Percentiles rank a stretch among this genome's conserved stretches.
These are phyloP conservation scores for Prunus campanulata DNA, from an alignment of 306 rosid species.

Conservation along the genomic window DNA sequence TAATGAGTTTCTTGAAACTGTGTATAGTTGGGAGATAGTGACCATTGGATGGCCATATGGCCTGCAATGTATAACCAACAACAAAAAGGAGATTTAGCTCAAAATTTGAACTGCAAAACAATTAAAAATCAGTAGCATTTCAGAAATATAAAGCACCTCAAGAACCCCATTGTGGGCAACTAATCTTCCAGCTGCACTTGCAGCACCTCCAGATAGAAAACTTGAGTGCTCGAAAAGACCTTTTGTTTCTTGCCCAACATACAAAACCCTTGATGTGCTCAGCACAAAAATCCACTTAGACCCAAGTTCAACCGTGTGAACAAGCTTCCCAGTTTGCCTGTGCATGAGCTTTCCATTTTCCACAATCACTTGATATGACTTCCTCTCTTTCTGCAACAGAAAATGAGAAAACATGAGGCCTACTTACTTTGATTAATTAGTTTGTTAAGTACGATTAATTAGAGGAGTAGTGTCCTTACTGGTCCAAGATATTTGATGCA, in stretches of 20 bases:
- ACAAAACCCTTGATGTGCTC: constrained; percentile 46
- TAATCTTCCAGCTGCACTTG: constrained; percentile 51
- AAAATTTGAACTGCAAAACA: neutral
- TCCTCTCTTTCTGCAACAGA: constrained; percentile 37
- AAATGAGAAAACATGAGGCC: neutral
- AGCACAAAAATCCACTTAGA: constrained; percentile 55
- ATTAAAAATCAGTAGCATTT: neutral
- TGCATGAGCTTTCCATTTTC: constrained; percentile 39
- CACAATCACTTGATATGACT: constrained; percentile 37
- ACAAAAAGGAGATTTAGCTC: neutral
- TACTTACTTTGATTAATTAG: too few relatives aligned
- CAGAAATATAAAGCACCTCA: constrained; percentile 26
- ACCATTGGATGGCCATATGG: constrained; percentile 57
- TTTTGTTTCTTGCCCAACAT: constrained; percentile 46
- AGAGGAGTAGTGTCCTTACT: constrained; percentile 20
- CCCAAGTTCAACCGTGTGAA: constrained; percentile 34
- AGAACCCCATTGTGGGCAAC: constrained; percentile 41
- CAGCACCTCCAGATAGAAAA: constrained; percentile 51
- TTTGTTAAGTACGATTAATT: too few relatives aligned
- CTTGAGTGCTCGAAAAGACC: constrained; percentile 53
- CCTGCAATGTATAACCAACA: constrained; percentile 15
- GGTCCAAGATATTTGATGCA: constrained; percentile 51
- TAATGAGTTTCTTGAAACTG: constrained; percentile 42
- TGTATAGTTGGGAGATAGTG: constrained; percentile 54
- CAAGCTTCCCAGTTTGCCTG: constrained; percentile 26